A percentile compares a stretch with the other conserved stretches of the same genome.
phyloP scores from a whole-genome alignment of 768 basidiomycete species.

The Psilocybe azurescens region DNA sequence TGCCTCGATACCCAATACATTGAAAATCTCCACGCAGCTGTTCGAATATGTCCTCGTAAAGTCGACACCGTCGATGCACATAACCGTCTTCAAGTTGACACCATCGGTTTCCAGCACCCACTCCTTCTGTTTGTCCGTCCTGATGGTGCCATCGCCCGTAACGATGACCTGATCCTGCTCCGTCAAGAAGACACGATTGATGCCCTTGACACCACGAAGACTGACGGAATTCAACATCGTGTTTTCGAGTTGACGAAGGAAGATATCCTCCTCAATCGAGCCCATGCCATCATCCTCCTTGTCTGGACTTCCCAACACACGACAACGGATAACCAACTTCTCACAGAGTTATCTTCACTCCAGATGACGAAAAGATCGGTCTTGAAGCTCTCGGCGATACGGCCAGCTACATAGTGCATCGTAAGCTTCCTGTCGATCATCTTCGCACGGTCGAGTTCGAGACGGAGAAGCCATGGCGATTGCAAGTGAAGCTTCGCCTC shows the following conservation, averaged over 20 bases:
- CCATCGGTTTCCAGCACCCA: conserved; percentile 99
- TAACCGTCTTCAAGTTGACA: conserved; percentile 92
- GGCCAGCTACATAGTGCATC: conserved; percentile 93
- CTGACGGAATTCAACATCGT: conserved; percentile 96
- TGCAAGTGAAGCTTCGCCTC: conserved; percentile 89
- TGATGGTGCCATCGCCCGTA: conserved; percentile 67
- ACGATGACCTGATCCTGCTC: conserved; percentile 82
- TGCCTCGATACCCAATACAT: conserved; percentile 96
- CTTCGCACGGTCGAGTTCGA: conserved; percentile 95
- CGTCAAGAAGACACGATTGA: conserved; percentile 93
- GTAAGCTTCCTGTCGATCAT: conserved; percentile 97
- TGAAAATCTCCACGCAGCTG: conserved; percentile 94
- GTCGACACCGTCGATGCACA: conserved; percentile 96
- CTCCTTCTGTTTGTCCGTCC: conserved; percentile 71
- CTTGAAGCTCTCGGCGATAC: conserved; percentile 94
- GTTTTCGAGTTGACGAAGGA: conserved; percentile 94
- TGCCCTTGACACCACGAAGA: conserved; percentile 89
- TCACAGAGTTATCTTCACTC: conserved; percentile 99
- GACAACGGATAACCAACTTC: conserved; percentile 96
- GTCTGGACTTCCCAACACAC: conserved; percentile 83
- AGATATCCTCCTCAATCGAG: conserved; percentile 89
- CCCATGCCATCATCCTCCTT: conserved; percentile 86
- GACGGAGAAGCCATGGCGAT: conserved; percentile 96
- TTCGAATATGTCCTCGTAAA: conserved; percentile 94
- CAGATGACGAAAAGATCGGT: conserved; percentile 97